A percentile compares a stretch with the other conserved stretches of the same genome.
phyloP scores from a whole-genome alignment of 1,284 basidiomycete genomes.

The Wolfiporia cocos region DNA sequence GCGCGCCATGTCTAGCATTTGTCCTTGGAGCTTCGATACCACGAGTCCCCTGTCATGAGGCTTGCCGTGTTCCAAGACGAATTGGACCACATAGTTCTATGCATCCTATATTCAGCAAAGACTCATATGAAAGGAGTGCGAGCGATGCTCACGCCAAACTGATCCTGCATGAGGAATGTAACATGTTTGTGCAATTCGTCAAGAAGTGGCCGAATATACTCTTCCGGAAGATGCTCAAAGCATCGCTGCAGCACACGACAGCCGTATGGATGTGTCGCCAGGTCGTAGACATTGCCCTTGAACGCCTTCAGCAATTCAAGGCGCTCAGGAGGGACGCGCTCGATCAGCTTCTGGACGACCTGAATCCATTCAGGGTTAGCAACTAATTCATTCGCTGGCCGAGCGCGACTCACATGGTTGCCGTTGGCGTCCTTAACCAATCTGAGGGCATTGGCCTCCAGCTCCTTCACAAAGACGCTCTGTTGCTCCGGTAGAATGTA shows the following conservation, averaged over 20 bases:
- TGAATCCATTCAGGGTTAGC: constrained; percentile 23
- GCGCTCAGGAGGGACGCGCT: constrained; percentile 73
- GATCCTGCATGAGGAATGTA: constrained; percentile 75
- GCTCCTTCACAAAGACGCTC: constrained; percentile 67
- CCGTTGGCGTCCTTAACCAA: constrained; percentile 94
- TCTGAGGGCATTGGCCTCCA: constrained; percentile 77
- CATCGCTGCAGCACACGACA: constrained; percentile 94
- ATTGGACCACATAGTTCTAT: constrained; percentile 95
- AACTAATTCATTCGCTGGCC: neutral
- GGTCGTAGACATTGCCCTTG: constrained; percentile 75
- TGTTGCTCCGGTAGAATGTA: constrained; percentile 77
- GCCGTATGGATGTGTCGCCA: constrained; percentile 90
- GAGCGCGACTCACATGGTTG: constrained; percentile 70
- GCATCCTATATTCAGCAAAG: constrained; percentile 3
- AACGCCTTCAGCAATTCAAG: constrained; percentile 77
- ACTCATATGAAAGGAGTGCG: too few species aligned
- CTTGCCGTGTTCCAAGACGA: constrained; percentile 80
- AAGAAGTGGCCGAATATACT: constrained; percentile 67
- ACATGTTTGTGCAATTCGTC: constrained; percentile 81
- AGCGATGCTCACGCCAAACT: constrained; percentile 68
- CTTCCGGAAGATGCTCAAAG: constrained; percentile 79
- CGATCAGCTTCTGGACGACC: constrained; percentile 82
- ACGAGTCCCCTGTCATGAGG: constrained; percentile 67
- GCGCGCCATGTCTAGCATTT: constrained; percentile 74
- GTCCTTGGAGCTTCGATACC: constrained; percentile 69